Conservation (phyloP, 2,329 filamentous ascomycete species). For the Cyclaneusma minus region DNA sequence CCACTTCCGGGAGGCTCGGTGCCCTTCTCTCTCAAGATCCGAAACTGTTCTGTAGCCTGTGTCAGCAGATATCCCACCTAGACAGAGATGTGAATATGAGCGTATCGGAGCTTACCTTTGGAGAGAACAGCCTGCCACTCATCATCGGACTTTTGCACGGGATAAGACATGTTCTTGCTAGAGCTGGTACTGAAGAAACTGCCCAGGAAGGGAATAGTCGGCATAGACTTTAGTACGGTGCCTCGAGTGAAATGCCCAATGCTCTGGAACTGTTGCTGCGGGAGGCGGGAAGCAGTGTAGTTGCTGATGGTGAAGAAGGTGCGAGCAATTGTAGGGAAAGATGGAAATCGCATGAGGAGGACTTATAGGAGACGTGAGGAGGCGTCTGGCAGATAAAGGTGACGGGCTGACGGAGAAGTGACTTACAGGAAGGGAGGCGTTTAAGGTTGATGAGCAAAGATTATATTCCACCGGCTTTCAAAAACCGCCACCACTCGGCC, state of each 20-base stretch:
- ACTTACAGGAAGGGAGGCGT: too few relatives aligned
- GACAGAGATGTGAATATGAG: neutral
- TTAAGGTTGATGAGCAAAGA: too few relatives aligned
- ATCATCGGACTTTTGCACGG: constrained; percentile 63
- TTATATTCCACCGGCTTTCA: too few relatives aligned
- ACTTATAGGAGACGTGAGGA: constrained; percentile 8
- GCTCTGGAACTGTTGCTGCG: constrained; percentile 13
- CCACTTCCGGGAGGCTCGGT: constrained; percentile 73
- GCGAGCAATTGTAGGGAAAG: constrained; percentile 27
- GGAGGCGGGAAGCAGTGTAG: constrained; percentile 18
- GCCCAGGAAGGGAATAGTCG: constrained; percentile 63
- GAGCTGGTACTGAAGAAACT: constrained; percentile 51
- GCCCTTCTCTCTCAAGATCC: constrained; percentile 78
- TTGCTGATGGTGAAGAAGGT: constrained; percentile 30
- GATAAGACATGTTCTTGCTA: constrained; percentile 51
- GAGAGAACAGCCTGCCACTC: constrained; percentile 84
- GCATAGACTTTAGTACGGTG: constrained; percentile 45
- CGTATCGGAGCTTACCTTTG: constrained; percentile 36
- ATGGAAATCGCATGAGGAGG: constrained; percentile 33
- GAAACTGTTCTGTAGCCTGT: constrained; percentile 72
- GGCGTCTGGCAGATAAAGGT: constrained; percentile 1
- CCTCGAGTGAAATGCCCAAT: constrained; percentile 20
- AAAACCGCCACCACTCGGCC: neutral
- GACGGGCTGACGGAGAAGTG: constrained; percentile 1
- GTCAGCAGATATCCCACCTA: constrained; percentile 1